These are phyloP conservation scores for Backusella tarrabulga DNA, from an alignment of 192 early-diverging fungal species.

Conservation along the genomic window DNA sequence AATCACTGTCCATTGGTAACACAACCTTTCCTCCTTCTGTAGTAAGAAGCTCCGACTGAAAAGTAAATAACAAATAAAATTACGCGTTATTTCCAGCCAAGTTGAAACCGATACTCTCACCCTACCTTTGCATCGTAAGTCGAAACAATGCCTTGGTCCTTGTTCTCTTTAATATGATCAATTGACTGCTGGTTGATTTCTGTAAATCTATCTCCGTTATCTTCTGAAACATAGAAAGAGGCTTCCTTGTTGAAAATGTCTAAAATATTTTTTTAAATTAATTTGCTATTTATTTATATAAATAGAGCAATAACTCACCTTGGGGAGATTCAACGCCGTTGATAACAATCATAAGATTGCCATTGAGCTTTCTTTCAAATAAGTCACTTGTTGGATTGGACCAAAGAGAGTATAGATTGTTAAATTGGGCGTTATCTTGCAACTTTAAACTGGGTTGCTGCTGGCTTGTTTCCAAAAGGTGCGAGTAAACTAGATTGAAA, in stretches of 20 bases:
- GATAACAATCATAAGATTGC: slow-evolving; percentile 22
- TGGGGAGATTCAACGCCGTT: slow-evolving; percentile 14
- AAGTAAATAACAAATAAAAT: not conserved
- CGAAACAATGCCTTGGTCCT: not conserved
- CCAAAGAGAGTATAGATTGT: slow-evolving; percentile 6
- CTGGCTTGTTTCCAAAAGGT: slow-evolving; percentile 18
- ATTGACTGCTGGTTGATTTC: not conserved
- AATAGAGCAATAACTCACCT: slow-evolving; percentile 5
- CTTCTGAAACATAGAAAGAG: slow-evolving; percentile 19
- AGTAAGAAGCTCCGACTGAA: slow-evolving; percentile 5
- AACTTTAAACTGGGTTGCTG: slow-evolving; percentile 8
- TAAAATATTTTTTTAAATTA: not conserved
- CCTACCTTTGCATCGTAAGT: not conserved
- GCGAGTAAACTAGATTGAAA: slow-evolving; percentile 18
- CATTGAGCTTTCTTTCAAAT: slow-evolving; percentile 17
- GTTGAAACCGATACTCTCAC: not conserved
- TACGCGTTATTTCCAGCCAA: not conserved
- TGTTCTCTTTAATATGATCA: not conserved
- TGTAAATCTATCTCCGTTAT: slow-evolving; percentile 2
- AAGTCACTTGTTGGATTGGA: slow-evolving; percentile 4
- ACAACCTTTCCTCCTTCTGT: not conserved
- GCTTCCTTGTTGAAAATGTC: slow-evolving; percentile 1
- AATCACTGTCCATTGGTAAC: slow-evolving; percentile 9
- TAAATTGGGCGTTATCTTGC: slow-evolving; percentile 12
- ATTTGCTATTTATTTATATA: not conserved